These are phyloP conservation scores for Moricandia arvensis DNA, from an alignment of 345 rosid species.

Conservation along the genomic window DNA sequence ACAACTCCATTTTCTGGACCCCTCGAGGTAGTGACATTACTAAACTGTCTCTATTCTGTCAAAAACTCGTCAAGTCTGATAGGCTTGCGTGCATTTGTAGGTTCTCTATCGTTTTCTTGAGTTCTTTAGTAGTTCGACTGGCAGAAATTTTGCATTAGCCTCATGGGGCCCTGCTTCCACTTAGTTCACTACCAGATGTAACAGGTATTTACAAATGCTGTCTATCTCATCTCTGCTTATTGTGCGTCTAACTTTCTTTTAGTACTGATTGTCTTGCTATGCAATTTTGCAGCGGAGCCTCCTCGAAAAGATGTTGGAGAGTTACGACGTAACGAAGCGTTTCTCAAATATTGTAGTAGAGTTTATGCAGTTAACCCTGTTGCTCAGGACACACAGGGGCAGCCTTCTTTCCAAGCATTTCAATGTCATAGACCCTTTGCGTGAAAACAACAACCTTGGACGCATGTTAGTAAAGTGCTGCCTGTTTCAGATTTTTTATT, in stretches of 20 bases:
- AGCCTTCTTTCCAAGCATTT: constrained; percentile 79
- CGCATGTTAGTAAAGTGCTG: constrained; percentile 94
- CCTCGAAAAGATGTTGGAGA: constrained; percentile 80
- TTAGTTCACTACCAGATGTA: constrained; percentile 80
- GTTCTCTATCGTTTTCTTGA: constrained; percentile 96
- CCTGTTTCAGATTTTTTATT: neutral
- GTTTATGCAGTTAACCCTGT: constrained; percentile 69
- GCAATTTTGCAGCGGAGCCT: constrained; percentile 65
- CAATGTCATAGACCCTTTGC: constrained; percentile 97
- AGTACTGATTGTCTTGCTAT: constrained; percentile 24
- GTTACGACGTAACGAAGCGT: constrained; percentile 58
- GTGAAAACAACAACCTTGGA: constrained; percentile 96
- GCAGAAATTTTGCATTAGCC: constrained; percentile 96
- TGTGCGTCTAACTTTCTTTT: constrained; percentile 13
- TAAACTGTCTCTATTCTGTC: constrained; percentile 10
- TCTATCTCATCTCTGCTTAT: constrained; percentile 1
- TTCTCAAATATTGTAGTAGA: constrained; percentile 74
- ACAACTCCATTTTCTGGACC: constrained; percentile 92
- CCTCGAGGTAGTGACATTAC: constrained; percentile 67
- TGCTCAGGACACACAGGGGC: constrained; percentile 74
- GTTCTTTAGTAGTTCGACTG: constrained; percentile 99
- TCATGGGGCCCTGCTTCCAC: constrained; percentile 96
- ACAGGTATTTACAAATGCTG: constrained; percentile 52
- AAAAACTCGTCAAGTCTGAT: constrained; percentile 23
- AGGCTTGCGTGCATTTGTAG: constrained; percentile 42